Base-by-base conservation (phyloP, 441 rosid species). In the Metrosideros polymorpha region DNA sequence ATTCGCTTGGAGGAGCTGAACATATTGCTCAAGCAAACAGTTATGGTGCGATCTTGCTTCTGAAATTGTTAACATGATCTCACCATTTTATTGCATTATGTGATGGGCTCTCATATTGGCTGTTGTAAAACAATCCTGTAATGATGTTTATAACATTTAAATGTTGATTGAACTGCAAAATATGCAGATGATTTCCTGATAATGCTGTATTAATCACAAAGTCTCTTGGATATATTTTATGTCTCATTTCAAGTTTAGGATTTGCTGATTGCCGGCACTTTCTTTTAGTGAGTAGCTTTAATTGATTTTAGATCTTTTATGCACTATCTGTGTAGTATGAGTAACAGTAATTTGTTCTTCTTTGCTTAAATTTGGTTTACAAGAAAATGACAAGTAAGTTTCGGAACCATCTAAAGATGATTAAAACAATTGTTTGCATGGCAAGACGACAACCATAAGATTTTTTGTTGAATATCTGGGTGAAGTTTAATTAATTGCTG, bases 1-100 rank as follows among this genome's bases (percentile, higher is more conserved):
- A 86, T 90, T 88, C 99, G 99, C 87, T 94, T 97, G 94, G 96
- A 94, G 92, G 99, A 97, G 92, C 86, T 97, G 90, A 95, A 96
- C 87, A 89, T 95, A 86, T 91, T 97, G 87, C 98, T 97, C 86
- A 93, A 88, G 90, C 98, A 93, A 91, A 94, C 98, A 53, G 98
- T 97, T 85, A 97, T 97, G 99, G 99, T 96, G 90, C 66, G 90
- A 56, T 85, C 88, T 89, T 83, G 83, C 87, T 90, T 88, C 88
- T 85, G 51, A 87, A 85, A 10, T 63, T 75, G 82, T 86, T 55
- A 51, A 77, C 57, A 17, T 51, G 25, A 32, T 86, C 50, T 83
- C 82, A 82, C 35, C 63, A 17, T 76, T 61, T 52, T n/a, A 49
- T 50, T 42, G 24, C 71, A 32, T 50, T n/a, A 66, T 66, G 35